Evolutionary conservation across 305 asterid species (phyloP), one percentile per base, ranked within the genome.

Genomic region (Andrographis paniculata): DNA sequence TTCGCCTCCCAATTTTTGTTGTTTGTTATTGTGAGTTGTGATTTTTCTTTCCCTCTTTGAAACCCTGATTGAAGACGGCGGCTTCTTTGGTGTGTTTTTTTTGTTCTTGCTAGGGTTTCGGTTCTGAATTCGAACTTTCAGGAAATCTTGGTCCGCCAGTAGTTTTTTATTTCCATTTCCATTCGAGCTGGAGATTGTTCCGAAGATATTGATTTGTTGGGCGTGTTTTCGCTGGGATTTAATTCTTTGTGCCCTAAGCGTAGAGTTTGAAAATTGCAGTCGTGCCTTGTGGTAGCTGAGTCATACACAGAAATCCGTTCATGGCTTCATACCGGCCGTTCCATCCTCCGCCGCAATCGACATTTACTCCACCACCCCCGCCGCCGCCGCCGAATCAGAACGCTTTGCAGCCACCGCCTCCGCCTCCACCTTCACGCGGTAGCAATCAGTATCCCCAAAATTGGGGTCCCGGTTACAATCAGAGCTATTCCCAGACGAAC

Each of bases 321-420:
- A 85, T 87, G 97, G 97, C 93, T 61, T 84, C 97, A 14, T 87
- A 84, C 64, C 64, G 95, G 69, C 95, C 95, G 30, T 84, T 84
- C 57, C 94, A 77, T 50, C 95, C 88, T 19, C 88, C 88, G 23
- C 75, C 82, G 20, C 93, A 73, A 65, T 69, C 95, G 5, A 71
- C 75, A 42, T 88, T 82, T 58, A 71, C 75, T 27, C 86, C 83
- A 19, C 81, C 77, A 1, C 76, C 30, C 6, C 30, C 80, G 14
- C 91, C 88, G 1, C 81, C 91, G 5, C 82, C 93, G 14, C 71
- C 86, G 18, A 86, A 71, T 65, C 93, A 83, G 55, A 73, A 42
- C 55, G 61, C 76, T 4, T 37, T 58, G 53, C 95, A 64, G 57
- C 74, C 92, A 7, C 69, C 67, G 9, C 75, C 81, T 1, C 79